Conservation (phyloP, 768 basidiomycete genomes). For the Rhodocollybia butyracea region DNA sequence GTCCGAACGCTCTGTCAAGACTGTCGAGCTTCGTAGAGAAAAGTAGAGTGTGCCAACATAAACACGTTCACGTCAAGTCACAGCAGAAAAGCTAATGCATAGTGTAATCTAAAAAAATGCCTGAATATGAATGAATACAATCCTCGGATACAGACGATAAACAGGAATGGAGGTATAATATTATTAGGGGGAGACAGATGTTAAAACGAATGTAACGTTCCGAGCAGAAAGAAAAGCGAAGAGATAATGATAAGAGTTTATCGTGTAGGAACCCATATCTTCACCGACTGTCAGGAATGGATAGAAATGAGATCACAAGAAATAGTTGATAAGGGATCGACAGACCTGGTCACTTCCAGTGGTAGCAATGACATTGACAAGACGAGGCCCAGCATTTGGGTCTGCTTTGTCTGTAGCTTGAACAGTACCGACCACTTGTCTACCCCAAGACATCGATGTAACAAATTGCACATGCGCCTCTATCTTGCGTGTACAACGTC, state of each 20-base stretch:
- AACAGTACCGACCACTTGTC: constrained; percentile 26
- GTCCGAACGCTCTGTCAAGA: too few species aligned
- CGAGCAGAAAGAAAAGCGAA: background rate
- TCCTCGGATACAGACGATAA: background rate
- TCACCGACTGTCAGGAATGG: constrained; percentile 10
- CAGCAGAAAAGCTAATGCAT: too few species aligned
- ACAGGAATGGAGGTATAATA: background rate
- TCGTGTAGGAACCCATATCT: constrained; percentile 14
- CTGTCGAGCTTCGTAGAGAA: too few species aligned
- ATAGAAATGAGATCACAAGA: too few species aligned
- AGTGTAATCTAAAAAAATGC: too few species aligned
- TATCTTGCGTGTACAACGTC: constrained; percentile 63
- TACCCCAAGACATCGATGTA: constrained; percentile 57
- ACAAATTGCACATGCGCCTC: constrained; percentile 64
- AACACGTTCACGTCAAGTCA: too few species aligned
- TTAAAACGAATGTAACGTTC: background rate
- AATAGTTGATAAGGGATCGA: background rate
- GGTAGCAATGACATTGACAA: constrained; percentile 20
- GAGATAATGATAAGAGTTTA: constrained; percentile 7
- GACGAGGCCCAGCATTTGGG: constrained; percentile 6
- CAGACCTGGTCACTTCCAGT: constrained; percentile 16
- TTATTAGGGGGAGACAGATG: background rate
- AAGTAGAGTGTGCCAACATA: too few species aligned
- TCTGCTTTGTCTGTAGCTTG: constrained; percentile 10
- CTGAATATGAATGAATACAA: background rate